Percentiles rank a stretch among this genome's conserved stretches.
phyloP scores from a whole-genome alignment of 495 filamentous ascomycete species.

The Xylaria nigripes region DNA sequence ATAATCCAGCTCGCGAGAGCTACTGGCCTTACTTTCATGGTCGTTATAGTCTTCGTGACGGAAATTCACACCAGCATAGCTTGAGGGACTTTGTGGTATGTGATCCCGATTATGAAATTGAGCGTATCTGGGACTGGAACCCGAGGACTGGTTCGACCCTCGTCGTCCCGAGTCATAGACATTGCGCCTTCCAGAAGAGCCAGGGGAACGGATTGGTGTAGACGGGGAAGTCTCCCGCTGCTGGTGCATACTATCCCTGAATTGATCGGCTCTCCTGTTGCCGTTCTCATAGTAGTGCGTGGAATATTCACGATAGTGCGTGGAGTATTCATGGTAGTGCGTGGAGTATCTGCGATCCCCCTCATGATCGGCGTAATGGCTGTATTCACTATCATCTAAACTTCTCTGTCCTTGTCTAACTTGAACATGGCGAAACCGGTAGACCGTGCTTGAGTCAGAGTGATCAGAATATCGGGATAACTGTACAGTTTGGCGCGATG shows the following conservation, averaged over 20 bases:
- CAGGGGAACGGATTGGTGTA: background rate
- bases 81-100: too few species aligned
- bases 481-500: background rate
- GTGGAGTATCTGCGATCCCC: background rate
- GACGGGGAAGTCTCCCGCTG: background rate
- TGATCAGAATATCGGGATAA: background rate
- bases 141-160: too few species aligned
- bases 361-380: background rate
- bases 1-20: background rate
- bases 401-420: background rate
- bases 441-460: background rate
- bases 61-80: background rate
- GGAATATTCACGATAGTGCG: background rate
- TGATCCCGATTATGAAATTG: too few species aligned
- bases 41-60: background rate
- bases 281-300: background rate
- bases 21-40: background rate
- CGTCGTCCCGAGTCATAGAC: background rate
- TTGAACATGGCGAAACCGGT: background rate
- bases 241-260: background rate
- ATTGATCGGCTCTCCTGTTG: background rate
- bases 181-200: background rate
- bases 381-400: background rate
- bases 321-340: background rate
- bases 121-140: too few species aligned